Conservation (phyloP, 306 rosid species). For the Urtica urens region DNA sequence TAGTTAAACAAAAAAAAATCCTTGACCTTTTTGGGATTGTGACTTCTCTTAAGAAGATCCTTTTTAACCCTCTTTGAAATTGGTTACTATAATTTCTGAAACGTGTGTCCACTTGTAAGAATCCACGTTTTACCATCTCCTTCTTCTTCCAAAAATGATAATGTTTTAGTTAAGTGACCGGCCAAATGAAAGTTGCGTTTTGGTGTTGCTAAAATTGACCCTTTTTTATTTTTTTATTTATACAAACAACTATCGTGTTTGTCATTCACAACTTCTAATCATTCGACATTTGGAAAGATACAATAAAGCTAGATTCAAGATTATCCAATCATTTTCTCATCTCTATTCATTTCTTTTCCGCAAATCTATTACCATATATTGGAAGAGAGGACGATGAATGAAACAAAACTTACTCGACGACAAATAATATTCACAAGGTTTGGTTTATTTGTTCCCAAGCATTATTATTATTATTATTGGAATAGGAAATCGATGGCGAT, state of each 20-base stretch:
- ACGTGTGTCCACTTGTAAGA: conserved; percentile 18
- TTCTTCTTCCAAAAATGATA: neutral
- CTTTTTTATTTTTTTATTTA: conserved; percentile 3
- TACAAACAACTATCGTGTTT: conserved; percentile 27
- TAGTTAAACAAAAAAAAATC: neutral
- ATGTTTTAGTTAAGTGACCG: conserved; percentile 18
- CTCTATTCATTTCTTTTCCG: neutral
- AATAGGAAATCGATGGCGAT: conserved; percentile 9
- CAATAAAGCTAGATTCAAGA: neutral
- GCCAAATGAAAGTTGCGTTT: conserved; percentile 42
- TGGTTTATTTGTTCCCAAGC: no score
- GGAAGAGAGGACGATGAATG: neutral
- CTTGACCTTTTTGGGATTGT: conserved; percentile 30
- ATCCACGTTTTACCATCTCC: conserved; percentile 21
- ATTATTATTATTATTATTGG: neutral
- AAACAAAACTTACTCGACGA: neutral
- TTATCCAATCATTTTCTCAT: conserved; percentile 1
- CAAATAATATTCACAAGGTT: no score
- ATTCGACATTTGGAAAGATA: conserved; percentile 6
- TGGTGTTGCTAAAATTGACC: conserved; percentile 30
- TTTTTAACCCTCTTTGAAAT: neutral
- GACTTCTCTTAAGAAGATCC: conserved; percentile 16
- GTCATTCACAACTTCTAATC: conserved; percentile 25
- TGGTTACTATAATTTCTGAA: conserved; percentile 1
- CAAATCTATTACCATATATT: neutral